phyloP scores from a whole-genome alignment of 768 basidiomycete species.

The Udeniomyces megalosporus region DNA sequence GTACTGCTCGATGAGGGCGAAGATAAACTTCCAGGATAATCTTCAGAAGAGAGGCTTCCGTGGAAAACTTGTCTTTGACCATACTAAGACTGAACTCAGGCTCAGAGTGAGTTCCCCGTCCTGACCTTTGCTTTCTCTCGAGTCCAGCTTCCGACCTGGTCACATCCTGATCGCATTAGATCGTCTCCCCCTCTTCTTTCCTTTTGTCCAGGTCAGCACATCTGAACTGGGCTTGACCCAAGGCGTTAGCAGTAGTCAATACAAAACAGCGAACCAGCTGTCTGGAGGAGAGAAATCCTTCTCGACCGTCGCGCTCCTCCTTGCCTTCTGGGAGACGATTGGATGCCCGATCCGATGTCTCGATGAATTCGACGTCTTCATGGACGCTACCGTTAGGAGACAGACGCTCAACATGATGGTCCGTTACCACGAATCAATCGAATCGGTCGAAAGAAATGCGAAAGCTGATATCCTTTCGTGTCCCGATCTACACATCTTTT shows the following conservation, averaged over 20 bases:
- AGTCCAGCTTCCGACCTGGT: too few species aligned
- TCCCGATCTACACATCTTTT: not conserved
- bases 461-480: not conserved
- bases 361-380: constrained; percentile 98
- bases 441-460: too few species aligned
- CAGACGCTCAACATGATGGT: constrained; percentile 95
- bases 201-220: constrained; percentile 31
- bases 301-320: constrained; percentile 78
- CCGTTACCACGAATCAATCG: too few species aligned
- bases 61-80: constrained; percentile 75
- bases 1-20: constrained; percentile 76
- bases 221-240: constrained; percentile 52
- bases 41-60: constrained; percentile 74
- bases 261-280: constrained; percentile 55
- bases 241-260: not conserved
- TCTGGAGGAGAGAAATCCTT: constrained; percentile 96
- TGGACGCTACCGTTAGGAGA: constrained; percentile 44
- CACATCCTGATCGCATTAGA: not conserved
- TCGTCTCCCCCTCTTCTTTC: not conserved
- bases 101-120: constrained; percentile 39
- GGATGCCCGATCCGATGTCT: constrained; percentile 86
- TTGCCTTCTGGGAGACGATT: constrained; percentile 93
- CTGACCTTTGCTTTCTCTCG: not conserved
- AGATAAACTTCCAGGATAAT: constrained; percentile 48
- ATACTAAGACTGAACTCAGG: constrained; percentile 44